Evolutionary conservation across 371 early-diverging fungal genomes (phyloP), one percentile per base, ranked within the genome.

Genomic region (Mortierella sp.): DNA sequence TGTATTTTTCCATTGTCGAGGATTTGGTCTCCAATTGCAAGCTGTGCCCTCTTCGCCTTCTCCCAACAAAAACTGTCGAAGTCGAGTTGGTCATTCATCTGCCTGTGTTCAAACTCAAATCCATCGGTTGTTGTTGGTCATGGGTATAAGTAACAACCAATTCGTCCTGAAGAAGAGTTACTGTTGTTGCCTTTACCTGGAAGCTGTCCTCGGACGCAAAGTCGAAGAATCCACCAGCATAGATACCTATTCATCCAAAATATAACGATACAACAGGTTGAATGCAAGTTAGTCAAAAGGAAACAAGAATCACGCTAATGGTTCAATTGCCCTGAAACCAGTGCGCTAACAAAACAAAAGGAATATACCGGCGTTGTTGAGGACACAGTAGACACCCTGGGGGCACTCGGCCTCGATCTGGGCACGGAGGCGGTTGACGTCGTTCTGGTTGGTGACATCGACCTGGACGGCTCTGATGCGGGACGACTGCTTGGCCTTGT

Each of bases 391-490:
- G 72, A 86, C 77, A 27, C 86, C 86, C 51, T 86, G 86, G 11
- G 86, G 86, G 48, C 86, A 86, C 38, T 86, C 86, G 0, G 55
- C 80, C 73, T 86, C 86, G 58, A 86, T 48, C 35, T 82, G 79
- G 12, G 79, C 80, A 48, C 77, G 86, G 48, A 86, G 82, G n/a
- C 80, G 82, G 60, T 86, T 72, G 56, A 82, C 75, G 27, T 86
- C 86, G 38, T 71, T 75, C 71, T 86, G 86, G 12, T 82, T 86
- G 72, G 82, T 86, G 60, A 86, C 86, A 82, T 86, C 86, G 75
- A 82, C 75, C 44, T 79, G 82, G 41, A 82, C 32, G 29, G 80
- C 81, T 4, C 86, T 71, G 49, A 86, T 43, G 41, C 86, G 86
- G 14, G 86, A 86, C 1, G 86, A 85, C 21, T 77, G 75, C 10